A percentile compares a stretch with the other conserved stretches of the same genome.
phyloP scores from a whole-genome alignment of 2,329 filamentous ascomycete genomes.

The Monilinia polystroma region DNA sequence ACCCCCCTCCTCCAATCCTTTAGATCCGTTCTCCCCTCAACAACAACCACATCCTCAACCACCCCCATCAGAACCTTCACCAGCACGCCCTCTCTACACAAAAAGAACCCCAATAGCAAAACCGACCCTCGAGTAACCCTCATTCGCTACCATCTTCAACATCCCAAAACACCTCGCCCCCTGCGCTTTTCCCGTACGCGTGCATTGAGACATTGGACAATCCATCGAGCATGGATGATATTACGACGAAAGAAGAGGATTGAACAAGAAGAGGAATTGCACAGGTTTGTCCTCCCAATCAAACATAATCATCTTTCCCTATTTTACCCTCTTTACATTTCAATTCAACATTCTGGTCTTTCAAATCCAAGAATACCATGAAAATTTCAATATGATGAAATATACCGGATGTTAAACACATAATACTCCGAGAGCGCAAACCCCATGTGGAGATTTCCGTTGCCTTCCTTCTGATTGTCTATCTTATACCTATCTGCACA shows the following conservation, averaged over 20 bases:
- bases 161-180: slow-evolving; percentile 69
- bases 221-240: slow-evolving; percentile 92
- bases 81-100: slow-evolving; percentile 26
- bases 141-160: slow-evolving; percentile 69
- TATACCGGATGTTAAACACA: slow-evolving; percentile 21
- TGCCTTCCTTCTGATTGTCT: slow-evolving; percentile 22
- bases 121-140: slow-evolving; percentile 45
- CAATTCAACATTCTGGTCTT: slow-evolving; percentile 2
- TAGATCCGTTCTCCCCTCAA: slow-evolving; percentile 24
- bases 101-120: slow-evolving; percentile 27
- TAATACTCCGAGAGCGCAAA: slow-evolving; percentile 21
- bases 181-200: slow-evolving; percentile 87
- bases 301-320: not conserved
- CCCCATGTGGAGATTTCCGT: slow-evolving; percentile 21
- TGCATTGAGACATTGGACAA: slow-evolving; percentile 94
- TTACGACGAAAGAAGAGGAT: slow-evolving; percentile 68
- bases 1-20: slow-evolving; percentile 33
- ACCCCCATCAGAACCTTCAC: slow-evolving; percentile 29
- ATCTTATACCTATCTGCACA: not conserved
- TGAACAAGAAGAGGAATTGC: slow-evolving; percentile 66
- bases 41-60: slow-evolving; percentile 15
- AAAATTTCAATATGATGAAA: slow-evolving; percentile 19
- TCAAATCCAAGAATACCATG: not conserved
- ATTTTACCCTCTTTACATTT: not conserved
- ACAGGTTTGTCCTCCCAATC: slow-evolving; percentile 51